Conservation (phyloP, 257 asterid species). For the Nicotiana paniculata region DNA sequence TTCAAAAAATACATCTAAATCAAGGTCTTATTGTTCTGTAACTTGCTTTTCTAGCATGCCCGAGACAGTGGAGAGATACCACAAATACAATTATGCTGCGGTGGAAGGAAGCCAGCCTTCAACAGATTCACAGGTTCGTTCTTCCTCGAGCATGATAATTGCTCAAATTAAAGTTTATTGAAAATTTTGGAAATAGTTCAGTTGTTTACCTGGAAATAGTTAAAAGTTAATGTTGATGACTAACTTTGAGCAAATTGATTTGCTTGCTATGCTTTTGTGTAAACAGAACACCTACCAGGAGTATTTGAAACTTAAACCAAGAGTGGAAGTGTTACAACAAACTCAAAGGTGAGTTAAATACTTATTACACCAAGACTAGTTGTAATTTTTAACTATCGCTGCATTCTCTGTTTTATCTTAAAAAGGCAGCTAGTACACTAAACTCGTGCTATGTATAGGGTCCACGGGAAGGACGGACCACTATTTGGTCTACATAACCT, state of each 20-base stretch:
- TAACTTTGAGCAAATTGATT: not conserved
- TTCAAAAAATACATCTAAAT: no score
- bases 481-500: no score
- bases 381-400: not conserved
- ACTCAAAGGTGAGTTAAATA: conserved; percentile 54
- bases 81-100: conserved; percentile 35
- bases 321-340: conserved; percentile 50
- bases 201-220: not conserved
- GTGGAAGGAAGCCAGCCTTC: conserved; percentile 33
- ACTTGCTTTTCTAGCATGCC: conserved; percentile 27
- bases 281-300: conserved; percentile 48
- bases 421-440: not conserved
- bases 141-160: not conserved
- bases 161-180: not conserved
- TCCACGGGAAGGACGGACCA: not conserved
- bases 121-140: conserved; percentile 36
- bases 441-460: accelerated
- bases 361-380: not conserved
- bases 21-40: not conserved
- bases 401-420: not conserved
- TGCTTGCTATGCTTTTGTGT: not conserved
- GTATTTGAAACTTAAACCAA: conserved; percentile 53
- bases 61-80: conserved; percentile 52
- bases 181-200: not conserved
- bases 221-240: not conserved